Conservation (phyloP, 495 filamentous ascomycete genomes). For the Parathielavia appendiculata region DNA sequence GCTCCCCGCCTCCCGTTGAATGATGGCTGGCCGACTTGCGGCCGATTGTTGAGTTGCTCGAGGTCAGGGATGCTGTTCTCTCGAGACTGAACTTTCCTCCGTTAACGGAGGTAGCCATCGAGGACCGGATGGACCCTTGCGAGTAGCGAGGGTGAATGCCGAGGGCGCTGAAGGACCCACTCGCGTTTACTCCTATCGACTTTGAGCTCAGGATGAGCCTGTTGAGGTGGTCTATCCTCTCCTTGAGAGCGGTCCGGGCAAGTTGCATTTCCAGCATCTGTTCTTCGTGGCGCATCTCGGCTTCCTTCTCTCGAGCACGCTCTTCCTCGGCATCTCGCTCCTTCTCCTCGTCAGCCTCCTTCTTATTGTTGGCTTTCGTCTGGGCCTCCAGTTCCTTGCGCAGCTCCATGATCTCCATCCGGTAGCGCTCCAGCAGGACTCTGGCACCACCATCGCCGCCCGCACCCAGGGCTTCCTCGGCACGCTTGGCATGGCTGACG, state of each 20-base stretch:
- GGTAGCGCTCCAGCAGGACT: constrained; percentile 86
- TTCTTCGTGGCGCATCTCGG: constrained; percentile 82
- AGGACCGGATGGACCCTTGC: constrained; percentile 62
- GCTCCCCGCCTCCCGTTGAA: constrained; percentile 34
- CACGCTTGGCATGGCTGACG: constrained; percentile 92
- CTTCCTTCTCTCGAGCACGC: constrained; percentile 71
- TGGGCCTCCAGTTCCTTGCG: constrained; percentile 76
- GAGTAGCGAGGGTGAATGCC: constrained; percentile 61
- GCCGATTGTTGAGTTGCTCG: constrained; percentile 54
- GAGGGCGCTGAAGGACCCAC: constrained; percentile 65
- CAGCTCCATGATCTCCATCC: constrained; percentile 86
- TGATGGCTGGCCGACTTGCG: constrained; percentile 42
- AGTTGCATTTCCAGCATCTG: constrained; percentile 98
- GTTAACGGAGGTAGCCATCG: constrained; percentile 65
- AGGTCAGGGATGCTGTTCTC: constrained; percentile 62
- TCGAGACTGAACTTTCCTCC: constrained; percentile 52
- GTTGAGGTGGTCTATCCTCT: constrained; percentile 96
- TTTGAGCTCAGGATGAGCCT: constrained; percentile 92
- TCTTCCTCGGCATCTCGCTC: constrained; percentile 56
- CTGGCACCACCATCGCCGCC: constrained; percentile 77
- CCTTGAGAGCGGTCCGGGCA: constrained; percentile 89
- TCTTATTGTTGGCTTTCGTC: constrained; percentile 52
- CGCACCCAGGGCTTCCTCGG: constrained; percentile 76
- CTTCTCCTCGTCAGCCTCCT: constrained; percentile 61
- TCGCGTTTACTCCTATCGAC: constrained; percentile 83